phyloP scores from a whole-genome alignment of 176 grass and related monocot species.

The Areca catechu region DNA sequence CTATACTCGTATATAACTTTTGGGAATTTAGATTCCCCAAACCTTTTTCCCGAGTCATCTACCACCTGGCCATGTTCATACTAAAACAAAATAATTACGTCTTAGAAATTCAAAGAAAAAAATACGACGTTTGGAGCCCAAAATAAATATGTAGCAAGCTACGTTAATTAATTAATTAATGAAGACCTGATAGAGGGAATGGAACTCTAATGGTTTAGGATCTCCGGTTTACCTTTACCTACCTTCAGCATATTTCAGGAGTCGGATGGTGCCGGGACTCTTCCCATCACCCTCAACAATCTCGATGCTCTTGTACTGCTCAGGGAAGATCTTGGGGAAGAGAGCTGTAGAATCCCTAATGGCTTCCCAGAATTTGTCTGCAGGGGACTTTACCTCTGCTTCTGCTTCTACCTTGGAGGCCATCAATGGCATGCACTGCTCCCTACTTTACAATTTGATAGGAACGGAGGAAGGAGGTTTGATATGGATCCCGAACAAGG shows the following conservation, averaged over 20 bases:
- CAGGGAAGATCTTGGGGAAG: constrained; percentile 94
- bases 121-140: too few species aligned
- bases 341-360: constrained; percentile 48
- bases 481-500: too few species aligned
- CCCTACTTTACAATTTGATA: not conserved
- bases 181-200: too few species aligned
- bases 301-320: constrained; percentile 86
- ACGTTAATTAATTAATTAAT: too few species aligned
- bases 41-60: too few species aligned
- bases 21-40: too few species aligned
- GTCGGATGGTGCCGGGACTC: constrained; percentile 61
- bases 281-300: constrained; percentile 74
- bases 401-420: constrained; percentile 55
- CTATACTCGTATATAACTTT: too few species aligned
- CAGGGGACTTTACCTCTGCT: constrained; percentile 57
- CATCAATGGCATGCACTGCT: constrained; percentile 18
- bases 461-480: not conserved
- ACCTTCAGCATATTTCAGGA: constrained; percentile 68
- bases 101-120: too few species aligned
- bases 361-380: constrained; percentile 68
- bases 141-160: too few species aligned
- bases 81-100: too few species aligned
- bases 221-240: not conserved
- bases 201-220: too few species aligned
- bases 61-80: too few species aligned